These are phyloP conservation scores for Amanita phalloides DNA, from an alignment of 768 basidiomycete species.

Conservation along the genomic window DNA sequence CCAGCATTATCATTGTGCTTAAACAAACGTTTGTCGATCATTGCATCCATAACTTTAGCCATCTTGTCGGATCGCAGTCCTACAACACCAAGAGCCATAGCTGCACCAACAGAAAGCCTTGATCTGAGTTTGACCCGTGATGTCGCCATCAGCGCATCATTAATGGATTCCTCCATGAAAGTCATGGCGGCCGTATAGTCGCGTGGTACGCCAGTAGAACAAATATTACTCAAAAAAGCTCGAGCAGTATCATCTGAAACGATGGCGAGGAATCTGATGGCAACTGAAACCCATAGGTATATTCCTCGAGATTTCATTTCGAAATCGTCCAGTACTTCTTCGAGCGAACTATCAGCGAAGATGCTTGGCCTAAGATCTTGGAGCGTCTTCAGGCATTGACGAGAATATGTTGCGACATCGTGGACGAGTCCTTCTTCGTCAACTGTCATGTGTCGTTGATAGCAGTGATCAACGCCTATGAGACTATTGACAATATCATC, in stretches of 20 bases:
- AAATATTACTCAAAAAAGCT: background rate
- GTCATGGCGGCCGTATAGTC: background rate
- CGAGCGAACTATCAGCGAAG: background rate
- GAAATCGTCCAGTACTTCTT: background rate
- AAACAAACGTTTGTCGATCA: background rate
- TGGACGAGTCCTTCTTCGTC: conserved; percentile 2
- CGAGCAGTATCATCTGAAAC: background rate
- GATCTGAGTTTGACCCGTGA: background rate
- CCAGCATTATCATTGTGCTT: background rate
- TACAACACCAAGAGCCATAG: background rate
- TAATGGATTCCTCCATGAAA: background rate
- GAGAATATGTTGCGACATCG: background rate
- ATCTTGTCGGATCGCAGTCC: conserved; percentile 1
- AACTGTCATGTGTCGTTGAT: background rate
- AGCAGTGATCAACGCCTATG: background rate
- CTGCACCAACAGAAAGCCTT: background rate
- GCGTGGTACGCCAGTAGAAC: background rate
- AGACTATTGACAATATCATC: conserved; percentile 3
- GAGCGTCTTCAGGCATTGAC: background rate
- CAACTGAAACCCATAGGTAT: background rate
- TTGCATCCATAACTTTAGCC: background rate
- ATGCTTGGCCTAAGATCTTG: background rate
- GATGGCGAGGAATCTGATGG: background rate
- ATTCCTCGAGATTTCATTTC: background rate
- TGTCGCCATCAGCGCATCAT: background rate